These are phyloP conservation scores for Pseudomicrostroma phylloplanum DNA, from an alignment of 1,284 basidiomycete genomes.

Conservation along the genomic window DNA sequence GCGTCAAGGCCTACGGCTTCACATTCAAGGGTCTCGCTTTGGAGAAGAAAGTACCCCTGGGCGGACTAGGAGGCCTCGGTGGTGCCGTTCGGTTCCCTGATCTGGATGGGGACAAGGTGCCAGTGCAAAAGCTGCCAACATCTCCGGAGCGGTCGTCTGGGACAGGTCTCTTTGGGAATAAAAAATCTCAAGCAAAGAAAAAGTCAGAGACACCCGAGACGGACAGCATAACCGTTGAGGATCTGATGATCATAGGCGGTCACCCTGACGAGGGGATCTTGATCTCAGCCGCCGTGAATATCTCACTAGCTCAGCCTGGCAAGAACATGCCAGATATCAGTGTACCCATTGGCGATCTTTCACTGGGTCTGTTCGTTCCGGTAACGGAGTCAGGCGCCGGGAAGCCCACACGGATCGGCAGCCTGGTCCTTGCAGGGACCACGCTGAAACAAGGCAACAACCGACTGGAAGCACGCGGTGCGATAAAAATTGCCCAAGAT, in stretches of 20 bases:
- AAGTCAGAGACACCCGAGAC: background rate
- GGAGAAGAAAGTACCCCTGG: slow-evolving; percentile 25
- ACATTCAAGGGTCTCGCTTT: slow-evolving; percentile 25
- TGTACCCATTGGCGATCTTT: slow-evolving; percentile 14
- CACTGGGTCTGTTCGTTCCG: slow-evolving; percentile 9
- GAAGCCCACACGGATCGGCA: too few species aligned
- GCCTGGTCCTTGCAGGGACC: background rate
- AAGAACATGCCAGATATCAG: slow-evolving; percentile 6
- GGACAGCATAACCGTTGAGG: slow-evolving; percentile 10
- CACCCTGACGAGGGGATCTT: slow-evolving; percentile 23
- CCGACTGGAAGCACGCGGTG: slow-evolving; percentile 11
- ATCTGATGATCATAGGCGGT: slow-evolving; percentile 26
- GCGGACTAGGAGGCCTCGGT: slow-evolving; percentile 25
- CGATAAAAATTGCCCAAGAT: background rate
- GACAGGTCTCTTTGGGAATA: background rate
- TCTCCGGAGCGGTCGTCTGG: too few species aligned
- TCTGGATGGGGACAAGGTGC: too few species aligned
- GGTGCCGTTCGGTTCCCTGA: slow-evolving; percentile 15
- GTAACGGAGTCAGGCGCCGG: background rate
- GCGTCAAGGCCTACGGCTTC: slow-evolving; percentile 36
- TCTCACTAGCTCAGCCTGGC: slow-evolving; percentile 22
- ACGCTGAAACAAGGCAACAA: background rate
- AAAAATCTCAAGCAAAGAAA: background rate
- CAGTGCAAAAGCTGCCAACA: too few species aligned
- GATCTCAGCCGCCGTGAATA: slow-evolving; percentile 21